A percentile compares a stretch with the other conserved stretches of the same genome.
These are phyloP conservation scores for Citrus sp. DNA, from an alignment of 345 rosid genomes.

Conservation along the genomic window DNA sequence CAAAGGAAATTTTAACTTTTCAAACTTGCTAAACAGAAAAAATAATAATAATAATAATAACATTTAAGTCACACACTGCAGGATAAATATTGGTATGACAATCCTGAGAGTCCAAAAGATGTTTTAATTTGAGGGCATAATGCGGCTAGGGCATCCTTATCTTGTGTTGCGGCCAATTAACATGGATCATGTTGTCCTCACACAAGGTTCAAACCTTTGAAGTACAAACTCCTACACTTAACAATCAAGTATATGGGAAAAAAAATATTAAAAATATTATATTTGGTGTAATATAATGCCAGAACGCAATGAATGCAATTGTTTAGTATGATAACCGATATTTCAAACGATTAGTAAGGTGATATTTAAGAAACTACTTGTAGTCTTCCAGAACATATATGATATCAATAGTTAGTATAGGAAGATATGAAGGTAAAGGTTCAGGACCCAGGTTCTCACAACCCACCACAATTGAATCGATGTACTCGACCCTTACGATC, in stretches of 20 bases:
- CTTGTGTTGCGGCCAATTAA: background rate
- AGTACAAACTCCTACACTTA: background rate
- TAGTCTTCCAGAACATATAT: background rate
- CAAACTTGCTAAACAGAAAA: background rate
- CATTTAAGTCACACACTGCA: background rate
- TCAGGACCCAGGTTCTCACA: slow-evolving; percentile 3
- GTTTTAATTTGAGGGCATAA: background rate
- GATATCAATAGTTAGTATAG: background rate
- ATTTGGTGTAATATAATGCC: background rate
- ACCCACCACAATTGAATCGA: slow-evolving; percentile 73
- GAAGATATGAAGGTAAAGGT: background rate
- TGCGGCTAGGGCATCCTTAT: background rate
- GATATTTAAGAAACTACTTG: background rate
- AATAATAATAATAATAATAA: background rate
- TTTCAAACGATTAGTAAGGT: background rate
- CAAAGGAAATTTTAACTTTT: background rate
- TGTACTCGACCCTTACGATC: slow-evolving; percentile 90
- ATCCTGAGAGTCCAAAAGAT: background rate
- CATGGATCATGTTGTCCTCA: background rate
- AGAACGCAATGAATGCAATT: background rate
- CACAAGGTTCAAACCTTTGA: background rate
- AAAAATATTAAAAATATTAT: background rate
- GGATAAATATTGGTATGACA: background rate
- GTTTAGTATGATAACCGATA: background rate
- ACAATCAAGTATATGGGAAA: background rate